Percentiles rank a stretch among this genome's conserved stretches.
These are phyloP conservation scores for Caloboletus inedulis DNA, from an alignment of 1,284 basidiomycete genomes.

Conservation along the genomic window DNA sequence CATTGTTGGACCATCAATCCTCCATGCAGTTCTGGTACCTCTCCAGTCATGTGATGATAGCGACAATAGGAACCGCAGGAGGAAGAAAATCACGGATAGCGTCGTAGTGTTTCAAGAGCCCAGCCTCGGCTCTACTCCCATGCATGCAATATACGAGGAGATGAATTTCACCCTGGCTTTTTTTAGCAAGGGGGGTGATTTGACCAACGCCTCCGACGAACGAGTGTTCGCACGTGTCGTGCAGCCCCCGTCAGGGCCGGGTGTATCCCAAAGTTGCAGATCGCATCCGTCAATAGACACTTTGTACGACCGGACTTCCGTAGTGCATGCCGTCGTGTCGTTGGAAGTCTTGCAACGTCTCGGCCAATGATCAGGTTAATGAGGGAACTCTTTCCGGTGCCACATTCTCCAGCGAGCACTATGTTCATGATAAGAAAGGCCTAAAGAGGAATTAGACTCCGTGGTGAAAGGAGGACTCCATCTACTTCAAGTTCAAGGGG, in stretches of 20 bases:
- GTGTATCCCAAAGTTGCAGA: slow-evolving; percentile 20
- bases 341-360: slow-evolving; percentile 18
- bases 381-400: slow-evolving; percentile 26
- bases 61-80: slow-evolving; percentile 19
- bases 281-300: slow-evolving; percentile 10
- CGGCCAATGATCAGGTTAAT: slow-evolving; percentile 19
- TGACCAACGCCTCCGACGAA: slow-evolving; percentile 5
- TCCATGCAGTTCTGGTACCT: slow-evolving; percentile 26
- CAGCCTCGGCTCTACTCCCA: slow-evolving; percentile 14
- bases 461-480: background rate
- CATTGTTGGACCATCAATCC: slow-evolving; percentile 28
- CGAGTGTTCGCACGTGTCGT: background rate
- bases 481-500: slow-evolving; percentile 4
- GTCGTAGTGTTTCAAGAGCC: slow-evolving; percentile 20
- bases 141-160: slow-evolving; percentile 26
- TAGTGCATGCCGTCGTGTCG: slow-evolving; percentile 18
- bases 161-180: slow-evolving; percentile 10
- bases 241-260: slow-evolving; percentile 18
- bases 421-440: slow-evolving; percentile 15
- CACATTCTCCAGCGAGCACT: slow-evolving; percentile 22
- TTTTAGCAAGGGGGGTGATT: slow-evolving; percentile 9
- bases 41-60: slow-evolving; percentile 26
- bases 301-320: slow-evolving; percentile 6
- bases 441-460: slow-evolving; percentile 3
- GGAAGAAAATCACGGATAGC: slow-evolving; percentile 13